Evolutionary conservation across 2,329 filamentous ascomycete species (phyloP).

Genomic region (Stenocarpella maydis): DNA sequence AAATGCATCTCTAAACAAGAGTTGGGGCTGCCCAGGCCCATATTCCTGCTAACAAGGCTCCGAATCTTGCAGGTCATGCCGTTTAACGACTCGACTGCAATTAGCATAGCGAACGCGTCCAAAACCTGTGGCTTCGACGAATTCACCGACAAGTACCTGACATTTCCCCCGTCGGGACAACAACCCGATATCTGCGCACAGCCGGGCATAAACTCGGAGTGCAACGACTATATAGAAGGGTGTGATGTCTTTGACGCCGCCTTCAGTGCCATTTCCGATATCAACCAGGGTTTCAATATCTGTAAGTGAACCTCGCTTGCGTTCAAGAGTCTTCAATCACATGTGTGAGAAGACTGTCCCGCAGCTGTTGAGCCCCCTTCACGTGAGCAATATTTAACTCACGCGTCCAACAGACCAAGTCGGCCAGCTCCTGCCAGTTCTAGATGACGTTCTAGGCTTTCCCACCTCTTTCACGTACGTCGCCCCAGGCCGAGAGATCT

Average conservation of each 20-base stretch:
- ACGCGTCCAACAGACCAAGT: conserved; percentile 68
- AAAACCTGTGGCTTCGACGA: conserved; percentile 66
- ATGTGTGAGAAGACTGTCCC: not conserved
- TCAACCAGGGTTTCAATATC: conserved; percentile 74
- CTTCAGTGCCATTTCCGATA: conserved; percentile 54
- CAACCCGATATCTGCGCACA: conserved; percentile 53
- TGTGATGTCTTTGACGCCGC: conserved; percentile 62
- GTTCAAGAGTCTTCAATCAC: not conserved
- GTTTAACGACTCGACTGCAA: conserved; percentile 63
- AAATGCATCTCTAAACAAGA: not conserved
- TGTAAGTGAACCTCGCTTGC: not conserved
- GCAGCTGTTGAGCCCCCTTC: not conserved
- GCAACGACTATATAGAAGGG: conserved; percentile 54
- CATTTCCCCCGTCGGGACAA: conserved; percentile 69
- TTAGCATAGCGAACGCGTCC: conserved; percentile 56
- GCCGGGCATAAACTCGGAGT: conserved; percentile 52
- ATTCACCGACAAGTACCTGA: conserved; percentile 65
- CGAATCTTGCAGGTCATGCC: conserved; percentile 55
- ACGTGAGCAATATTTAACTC: not conserved
- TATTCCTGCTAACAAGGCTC: not conserved
- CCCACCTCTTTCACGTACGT: conserved; percentile 67
- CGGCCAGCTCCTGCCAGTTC: conserved; percentile 57
- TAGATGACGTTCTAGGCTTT: conserved; percentile 43
- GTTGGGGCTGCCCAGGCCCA: not conserved
- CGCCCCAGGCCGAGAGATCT: conserved; percentile 65